These are phyloP conservation scores for Acorus gramineus DNA, from an alignment of 106 monocot species.

Conservation along the genomic window DNA sequence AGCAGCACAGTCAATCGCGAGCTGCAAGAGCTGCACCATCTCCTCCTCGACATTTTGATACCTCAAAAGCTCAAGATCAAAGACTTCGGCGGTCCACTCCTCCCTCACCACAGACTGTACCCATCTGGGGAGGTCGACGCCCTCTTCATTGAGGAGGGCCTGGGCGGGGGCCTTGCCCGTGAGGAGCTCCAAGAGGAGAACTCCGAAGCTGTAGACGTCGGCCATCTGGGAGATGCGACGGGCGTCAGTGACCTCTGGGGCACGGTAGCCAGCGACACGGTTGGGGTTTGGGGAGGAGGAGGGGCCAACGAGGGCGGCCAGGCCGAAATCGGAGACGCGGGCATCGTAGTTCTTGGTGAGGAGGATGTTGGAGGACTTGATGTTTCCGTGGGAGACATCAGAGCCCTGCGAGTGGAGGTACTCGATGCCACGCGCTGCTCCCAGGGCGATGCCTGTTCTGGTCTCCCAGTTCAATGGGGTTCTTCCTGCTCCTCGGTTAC, in stretches of 20 bases:
- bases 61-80: constrained; percentile 55
- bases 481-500: constrained; percentile 48
- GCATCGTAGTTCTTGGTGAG: constrained; percentile 31
- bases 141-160: constrained; percentile 48
- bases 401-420: constrained; percentile 72
- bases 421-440: constrained; percentile 53
- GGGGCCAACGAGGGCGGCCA: constrained; percentile 38
- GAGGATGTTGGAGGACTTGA: constrained; percentile 80
- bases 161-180: constrained; percentile 74
- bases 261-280: constrained; percentile 58
- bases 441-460: constrained; percentile 43
- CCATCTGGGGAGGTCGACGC: constrained; percentile 76
- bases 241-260: constrained; percentile 60
- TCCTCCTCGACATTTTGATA: constrained; percentile 52
- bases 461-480: constrained; percentile 60
- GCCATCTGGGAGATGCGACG: constrained; percentile 59
- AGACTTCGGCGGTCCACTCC: constrained; percentile 79
- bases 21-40: constrained; percentile 71
- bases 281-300: constrained; percentile 20
- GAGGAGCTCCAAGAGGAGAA: constrained; percentile 79
- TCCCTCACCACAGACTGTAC: constrained; percentile 66
- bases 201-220: constrained; percentile 90
- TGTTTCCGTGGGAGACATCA: constrained; percentile 69
- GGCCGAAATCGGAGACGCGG: constrained; percentile 69
- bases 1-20: constrained; percentile 55